phyloP scores from a whole-genome alignment of 192 early-diverging fungal species.

The Entophlyctis helioformis region DNA sequence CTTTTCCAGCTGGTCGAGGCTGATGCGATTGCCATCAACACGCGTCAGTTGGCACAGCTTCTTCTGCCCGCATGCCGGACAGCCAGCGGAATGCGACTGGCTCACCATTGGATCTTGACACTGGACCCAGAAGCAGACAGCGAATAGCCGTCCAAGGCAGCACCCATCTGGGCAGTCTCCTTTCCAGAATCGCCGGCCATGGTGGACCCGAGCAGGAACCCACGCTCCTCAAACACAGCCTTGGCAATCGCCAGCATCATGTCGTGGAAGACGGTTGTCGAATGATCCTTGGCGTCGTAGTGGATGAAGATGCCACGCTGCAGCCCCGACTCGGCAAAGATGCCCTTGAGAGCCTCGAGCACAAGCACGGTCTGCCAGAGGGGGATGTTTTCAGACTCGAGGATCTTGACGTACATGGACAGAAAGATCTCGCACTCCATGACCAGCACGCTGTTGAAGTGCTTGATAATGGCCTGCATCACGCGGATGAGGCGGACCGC shows the following conservation, averaged over 20 bases:
- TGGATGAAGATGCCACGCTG: slow-evolving; percentile 19
- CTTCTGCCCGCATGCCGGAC: background rate
- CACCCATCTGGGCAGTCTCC: too few species aligned
- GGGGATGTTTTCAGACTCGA: slow-evolving; percentile 62
- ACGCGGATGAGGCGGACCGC: slow-evolving; percentile 74
- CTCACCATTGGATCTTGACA: slow-evolving; percentile 67
- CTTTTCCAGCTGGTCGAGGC: slow-evolving; percentile 90
- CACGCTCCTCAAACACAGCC: slow-evolving; percentile 62
- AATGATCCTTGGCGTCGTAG: slow-evolving; percentile 65
- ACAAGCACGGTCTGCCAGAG: slow-evolving; percentile 70
- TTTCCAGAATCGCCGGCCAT: too few species aligned
- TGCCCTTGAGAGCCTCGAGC: slow-evolving; percentile 65
- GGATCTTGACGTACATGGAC: slow-evolving; percentile 69
- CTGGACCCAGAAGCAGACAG: slow-evolving; percentile 36
- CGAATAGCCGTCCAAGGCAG: too few species aligned
- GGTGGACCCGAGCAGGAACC: slow-evolving; percentile 13
- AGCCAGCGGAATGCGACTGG: background rate
- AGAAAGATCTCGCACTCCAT: slow-evolving; percentile 94
- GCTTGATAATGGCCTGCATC: slow-evolving; percentile 65
- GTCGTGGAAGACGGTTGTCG: slow-evolving; percentile 68
- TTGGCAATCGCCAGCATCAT: slow-evolving; percentile 64
- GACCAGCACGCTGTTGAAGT: slow-evolving; percentile 59
- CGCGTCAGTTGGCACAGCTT: background rate
- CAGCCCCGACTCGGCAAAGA: slow-evolving; percentile 48
- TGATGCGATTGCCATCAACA: slow-evolving; percentile 3